Percentiles rank a stretch among this genome's conserved stretches.
These are phyloP conservation scores for Russula sp. DNA, from an alignment of 768 basidiomycete species.

Conservation along the genomic window DNA sequence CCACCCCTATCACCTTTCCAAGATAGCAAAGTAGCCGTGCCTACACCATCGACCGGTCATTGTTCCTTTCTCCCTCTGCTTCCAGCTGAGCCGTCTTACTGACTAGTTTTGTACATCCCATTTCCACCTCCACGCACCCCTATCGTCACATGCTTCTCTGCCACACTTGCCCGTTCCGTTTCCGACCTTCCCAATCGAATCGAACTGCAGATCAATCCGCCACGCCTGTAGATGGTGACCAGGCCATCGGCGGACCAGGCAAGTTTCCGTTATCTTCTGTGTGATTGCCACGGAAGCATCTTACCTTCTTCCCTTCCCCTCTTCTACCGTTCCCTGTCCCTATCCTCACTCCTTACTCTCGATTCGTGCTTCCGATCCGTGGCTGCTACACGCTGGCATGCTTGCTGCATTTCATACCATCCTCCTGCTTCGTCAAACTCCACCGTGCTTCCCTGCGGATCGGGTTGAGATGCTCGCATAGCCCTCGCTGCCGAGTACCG, in stretches of 20 bases:
- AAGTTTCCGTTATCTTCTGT: slow-evolving; percentile 14
- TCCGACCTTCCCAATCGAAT: slow-evolving; percentile 12
- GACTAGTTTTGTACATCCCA: slow-evolving; percentile 13
- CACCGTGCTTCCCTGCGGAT: slow-evolving; percentile 13
- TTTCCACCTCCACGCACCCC: slow-evolving; percentile 5
- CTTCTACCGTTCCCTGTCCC: slow-evolving; percentile 14
- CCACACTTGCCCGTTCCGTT: slow-evolving; percentile 7
- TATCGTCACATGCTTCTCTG: slow-evolving; percentile 13
- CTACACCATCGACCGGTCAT: slow-evolving; percentile 13
- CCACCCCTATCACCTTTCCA: slow-evolving; percentile 11
- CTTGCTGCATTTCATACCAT: slow-evolving; percentile 7
- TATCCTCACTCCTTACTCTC: slow-evolving; percentile 6
- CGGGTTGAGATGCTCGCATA: slow-evolving; percentile 12
- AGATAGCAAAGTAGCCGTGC: background rate
- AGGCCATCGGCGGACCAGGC: slow-evolving; percentile 18
- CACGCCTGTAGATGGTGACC: slow-evolving; percentile 14
- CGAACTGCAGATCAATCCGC: slow-evolving; percentile 19
- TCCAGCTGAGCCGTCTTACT: background rate
- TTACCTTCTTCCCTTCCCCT: slow-evolving; percentile 18
- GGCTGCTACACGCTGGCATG: slow-evolving; percentile 15
- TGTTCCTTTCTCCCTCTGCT: slow-evolving; percentile 6
- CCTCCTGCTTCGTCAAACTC: background rate
- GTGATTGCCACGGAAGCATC: slow-evolving; percentile 19
- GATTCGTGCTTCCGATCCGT: slow-evolving; percentile 19
- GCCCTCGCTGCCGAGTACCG: slow-evolving; percentile 15